phyloP scores from a whole-genome alignment of 208 protist genomes.

The Wallacemonas sp. region DNA sequence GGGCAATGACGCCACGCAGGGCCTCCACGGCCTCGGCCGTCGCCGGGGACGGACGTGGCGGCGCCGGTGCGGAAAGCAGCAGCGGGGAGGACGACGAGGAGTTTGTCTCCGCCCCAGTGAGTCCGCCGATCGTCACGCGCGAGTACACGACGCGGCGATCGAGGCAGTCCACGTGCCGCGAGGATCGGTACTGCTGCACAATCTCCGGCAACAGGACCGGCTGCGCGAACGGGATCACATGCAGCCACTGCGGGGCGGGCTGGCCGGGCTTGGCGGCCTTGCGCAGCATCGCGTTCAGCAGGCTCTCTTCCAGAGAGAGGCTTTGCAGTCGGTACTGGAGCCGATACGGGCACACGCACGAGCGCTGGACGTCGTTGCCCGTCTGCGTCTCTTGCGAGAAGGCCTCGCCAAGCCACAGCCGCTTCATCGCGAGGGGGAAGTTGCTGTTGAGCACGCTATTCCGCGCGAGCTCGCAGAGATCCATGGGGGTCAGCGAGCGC shows the following conservation, averaged over 20 bases:
- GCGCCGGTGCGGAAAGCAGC: neutral
- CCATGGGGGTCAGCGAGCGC: constrained; percentile 70
- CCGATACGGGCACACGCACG: constrained; percentile 78
- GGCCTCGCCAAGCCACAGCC: constrained; percentile 71
- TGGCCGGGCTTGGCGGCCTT: constrained; percentile 55
- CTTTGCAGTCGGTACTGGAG: constrained; percentile 83
- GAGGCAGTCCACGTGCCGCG: constrained; percentile 63
- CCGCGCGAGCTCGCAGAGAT: constrained; percentile 85
- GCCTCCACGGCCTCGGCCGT: constrained; percentile 48
- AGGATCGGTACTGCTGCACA: constrained; percentile 50
- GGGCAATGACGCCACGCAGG: constrained; percentile 62
- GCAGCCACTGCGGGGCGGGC: constrained; percentile 21
- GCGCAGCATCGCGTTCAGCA: constrained; percentile 75
- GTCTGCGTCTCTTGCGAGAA: constrained; percentile 39
- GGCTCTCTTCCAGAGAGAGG: constrained; percentile 74
- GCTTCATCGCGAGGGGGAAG: constrained; percentile 76
- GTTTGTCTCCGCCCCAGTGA: too few species aligned
- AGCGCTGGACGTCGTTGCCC: constrained; percentile 69
- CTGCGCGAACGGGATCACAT: constrained; percentile 46
- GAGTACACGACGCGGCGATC: constrained; percentile 81
- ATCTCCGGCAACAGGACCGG: constrained; percentile 47
- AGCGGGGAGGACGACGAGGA: neutral
- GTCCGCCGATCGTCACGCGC: constrained; percentile 72
- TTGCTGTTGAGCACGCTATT: constrained; percentile 92
- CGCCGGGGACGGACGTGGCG: constrained; percentile 7